phyloP scores from a whole-genome alignment of 305 asterid genomes.

The Salvia sclarea region DNA sequence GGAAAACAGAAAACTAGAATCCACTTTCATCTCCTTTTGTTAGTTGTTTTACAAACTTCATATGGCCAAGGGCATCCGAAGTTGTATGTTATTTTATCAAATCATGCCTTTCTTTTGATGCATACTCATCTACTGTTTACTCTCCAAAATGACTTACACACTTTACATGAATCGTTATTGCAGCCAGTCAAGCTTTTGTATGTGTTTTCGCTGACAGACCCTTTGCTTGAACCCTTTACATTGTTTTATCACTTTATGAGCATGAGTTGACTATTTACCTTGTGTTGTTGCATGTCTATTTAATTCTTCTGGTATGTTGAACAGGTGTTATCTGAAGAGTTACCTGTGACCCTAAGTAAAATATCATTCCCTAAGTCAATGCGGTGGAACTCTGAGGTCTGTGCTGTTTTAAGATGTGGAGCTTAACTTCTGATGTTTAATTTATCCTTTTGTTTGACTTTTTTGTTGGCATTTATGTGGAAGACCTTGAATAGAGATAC shows the following conservation, averaged over 20 bases:
- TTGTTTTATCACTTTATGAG: conserved; percentile 2
- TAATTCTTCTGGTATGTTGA: conserved; percentile 29
- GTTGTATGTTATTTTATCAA: conserved; percentile 15
- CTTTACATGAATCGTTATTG: not conserved
- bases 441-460: not conserved
- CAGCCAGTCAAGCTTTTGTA: conserved; percentile 1
- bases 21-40: conserved; percentile 17
- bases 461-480: not conserved
- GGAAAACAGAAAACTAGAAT: conserved; percentile 1
- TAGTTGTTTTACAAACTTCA: conserved; percentile 20
- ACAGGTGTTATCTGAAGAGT: conserved; percentile 89
- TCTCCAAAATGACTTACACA: conserved; percentile 6
- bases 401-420: conserved; percentile 33
- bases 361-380: conserved; percentile 85
- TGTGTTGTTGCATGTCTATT: conserved; percentile 25
- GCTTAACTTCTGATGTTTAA: conserved; percentile 12
- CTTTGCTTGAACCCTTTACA: conserved; percentile 13
- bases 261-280: conserved; percentile 3
- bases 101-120: not conserved
- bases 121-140: not conserved
- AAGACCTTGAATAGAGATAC: not conserved
- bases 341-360: conserved; percentile 69
- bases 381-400: conserved; percentile 98
- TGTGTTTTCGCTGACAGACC: not conserved
- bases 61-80: conserved; percentile 2